Percentiles rank a stretch among this genome's conserved stretches.
Evolutionary conservation across 345 rosid species (phyloP).

Genomic region (Garcia nutans): DNA sequence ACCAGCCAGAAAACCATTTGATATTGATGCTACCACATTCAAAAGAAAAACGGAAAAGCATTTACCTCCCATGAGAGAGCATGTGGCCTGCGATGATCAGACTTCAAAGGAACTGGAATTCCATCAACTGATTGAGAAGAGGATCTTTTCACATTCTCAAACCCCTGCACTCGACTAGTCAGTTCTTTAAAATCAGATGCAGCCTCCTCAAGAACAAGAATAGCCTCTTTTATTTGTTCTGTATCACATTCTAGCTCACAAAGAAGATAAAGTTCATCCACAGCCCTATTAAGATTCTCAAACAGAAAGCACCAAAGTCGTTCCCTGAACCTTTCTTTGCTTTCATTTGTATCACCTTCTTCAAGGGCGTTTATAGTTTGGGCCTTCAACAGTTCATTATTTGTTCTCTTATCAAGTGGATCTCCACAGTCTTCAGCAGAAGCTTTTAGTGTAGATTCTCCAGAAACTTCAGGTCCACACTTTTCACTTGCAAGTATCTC

Average conservation of each 20-base stretch:
- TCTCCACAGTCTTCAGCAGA: slow-evolving; percentile 21
- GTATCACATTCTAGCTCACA: slow-evolving; percentile 72
- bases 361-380: slow-evolving; percentile 32
- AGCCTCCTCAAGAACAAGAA: slow-evolving; percentile 76
- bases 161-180: slow-evolving; percentile 55
- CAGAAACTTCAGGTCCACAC: slow-evolving; percentile 27
- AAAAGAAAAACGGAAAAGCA: slow-evolving; percentile 16
- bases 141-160: slow-evolving; percentile 56
- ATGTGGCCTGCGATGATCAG: slow-evolving; percentile 76
- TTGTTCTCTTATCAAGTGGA: slow-evolving; percentile 20
- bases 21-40: slow-evolving; percentile 8
- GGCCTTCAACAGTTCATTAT: slow-evolving; percentile 25
- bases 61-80: slow-evolving; percentile 87
- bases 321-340: slow-evolving; percentile 78
- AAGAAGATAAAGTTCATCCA: slow-evolving; percentile 77
- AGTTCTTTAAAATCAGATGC: slow-evolving; percentile 67
- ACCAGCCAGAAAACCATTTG: neutral
- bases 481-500: slow-evolving; percentile 28
- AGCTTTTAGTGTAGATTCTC: slow-evolving; percentile 15
- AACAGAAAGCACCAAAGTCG: slow-evolving; percentile 80
- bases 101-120: slow-evolving; percentile 44
- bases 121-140: slow-evolving; percentile 45
- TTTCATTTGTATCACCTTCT: slow-evolving; percentile 54
- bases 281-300: slow-evolving; percentile 80
- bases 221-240: slow-evolving; percentile 78